phyloP scores from a whole-genome alignment of 2,329 filamentous ascomycete species.

The Botrytis sinoallii region DNA sequence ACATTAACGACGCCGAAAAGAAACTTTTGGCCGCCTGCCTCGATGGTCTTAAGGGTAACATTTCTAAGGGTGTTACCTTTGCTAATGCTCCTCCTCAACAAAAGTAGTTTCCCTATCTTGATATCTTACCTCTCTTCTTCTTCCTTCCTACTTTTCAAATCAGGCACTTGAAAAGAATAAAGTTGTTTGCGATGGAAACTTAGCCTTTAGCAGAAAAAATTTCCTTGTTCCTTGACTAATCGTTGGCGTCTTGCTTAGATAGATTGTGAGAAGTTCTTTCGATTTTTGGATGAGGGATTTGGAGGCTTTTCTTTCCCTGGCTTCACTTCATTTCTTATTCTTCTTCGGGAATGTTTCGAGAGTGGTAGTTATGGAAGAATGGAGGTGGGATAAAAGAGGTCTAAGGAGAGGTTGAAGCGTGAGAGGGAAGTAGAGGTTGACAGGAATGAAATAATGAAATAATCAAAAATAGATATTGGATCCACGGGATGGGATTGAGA shows the following conservation, averaged over 20 bases:
- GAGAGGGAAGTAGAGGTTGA: neutral
- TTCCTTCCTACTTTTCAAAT: neutral
- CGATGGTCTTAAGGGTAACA: conserved; percentile 60
- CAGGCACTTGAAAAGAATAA: neutral
- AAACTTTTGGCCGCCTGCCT: conserved; percentile 15
- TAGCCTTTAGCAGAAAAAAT: neutral
- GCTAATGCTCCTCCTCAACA: conserved; percentile 32
- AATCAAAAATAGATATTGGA: conserved; percentile 9
- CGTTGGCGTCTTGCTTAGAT: conserved; percentile 19
- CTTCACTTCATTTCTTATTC: conserved; percentile 2
- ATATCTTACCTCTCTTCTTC: neutral
- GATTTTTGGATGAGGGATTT: neutral
- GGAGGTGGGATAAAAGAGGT: no score
- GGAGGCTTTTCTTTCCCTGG: neutral
- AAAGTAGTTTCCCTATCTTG: conserved; percentile 21
- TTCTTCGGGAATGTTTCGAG: neutral
- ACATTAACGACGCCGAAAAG: conserved; percentile 31
- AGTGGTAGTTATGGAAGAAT: neutral
- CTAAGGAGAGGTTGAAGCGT: neutral
- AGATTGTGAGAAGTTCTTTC: conserved; percentile 19
- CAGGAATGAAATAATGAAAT: neutral
- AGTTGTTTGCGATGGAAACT: neutral
- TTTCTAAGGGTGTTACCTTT: conserved; percentile 76
- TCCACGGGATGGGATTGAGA: neutral
- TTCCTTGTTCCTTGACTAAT: conserved; percentile 15